These are phyloP conservation scores for Chamaecyparis obtusa DNA, from an alignment of 75 land plant species.

Conservation along the genomic window DNA sequence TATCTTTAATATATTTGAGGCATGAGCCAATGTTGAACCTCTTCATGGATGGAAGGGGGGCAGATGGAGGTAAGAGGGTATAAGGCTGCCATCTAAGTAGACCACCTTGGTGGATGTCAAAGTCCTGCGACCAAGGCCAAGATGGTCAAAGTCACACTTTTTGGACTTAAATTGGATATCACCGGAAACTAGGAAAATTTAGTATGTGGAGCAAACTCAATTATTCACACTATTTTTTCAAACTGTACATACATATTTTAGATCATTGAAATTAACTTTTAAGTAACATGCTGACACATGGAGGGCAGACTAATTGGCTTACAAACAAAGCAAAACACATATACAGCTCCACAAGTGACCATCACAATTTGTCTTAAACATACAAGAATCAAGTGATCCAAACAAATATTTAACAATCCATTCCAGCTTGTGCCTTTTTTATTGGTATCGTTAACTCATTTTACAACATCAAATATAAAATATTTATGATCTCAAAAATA, in stretches of 20 bases:
- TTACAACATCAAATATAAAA: not conserved
- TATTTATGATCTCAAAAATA: not conserved
- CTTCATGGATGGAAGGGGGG: too few species aligned
- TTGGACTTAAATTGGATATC: too few species aligned
- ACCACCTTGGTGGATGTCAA: too few species aligned
- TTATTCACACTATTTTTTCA: not conserved
- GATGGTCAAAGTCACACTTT: too few species aligned
- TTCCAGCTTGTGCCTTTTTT: not conserved
- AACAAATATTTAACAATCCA: not conserved
- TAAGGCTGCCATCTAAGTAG: too few species aligned
- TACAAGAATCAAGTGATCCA: not conserved
- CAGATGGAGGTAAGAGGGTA: too few species aligned
- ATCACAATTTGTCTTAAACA: not conserved
- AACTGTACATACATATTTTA: not conserved
- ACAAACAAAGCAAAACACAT: not conserved
- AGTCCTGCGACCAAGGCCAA: too few species aligned
- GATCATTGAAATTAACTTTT: not conserved
- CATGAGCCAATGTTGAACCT: too few species aligned
- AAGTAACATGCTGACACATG: too few species aligned
- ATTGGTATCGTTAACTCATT: not conserved
- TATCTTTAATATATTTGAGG: too few species aligned
- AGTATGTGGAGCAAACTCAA: not conserved
- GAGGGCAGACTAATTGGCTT: not conserved
- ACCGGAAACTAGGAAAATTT: not conserved
- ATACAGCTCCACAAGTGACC: not conserved